Evolutionary conservation across 1,284 basidiomycete species (phyloP), one percentile per base, ranked within the genome.

Genomic region (Limonomyces culmigenus): DNA sequence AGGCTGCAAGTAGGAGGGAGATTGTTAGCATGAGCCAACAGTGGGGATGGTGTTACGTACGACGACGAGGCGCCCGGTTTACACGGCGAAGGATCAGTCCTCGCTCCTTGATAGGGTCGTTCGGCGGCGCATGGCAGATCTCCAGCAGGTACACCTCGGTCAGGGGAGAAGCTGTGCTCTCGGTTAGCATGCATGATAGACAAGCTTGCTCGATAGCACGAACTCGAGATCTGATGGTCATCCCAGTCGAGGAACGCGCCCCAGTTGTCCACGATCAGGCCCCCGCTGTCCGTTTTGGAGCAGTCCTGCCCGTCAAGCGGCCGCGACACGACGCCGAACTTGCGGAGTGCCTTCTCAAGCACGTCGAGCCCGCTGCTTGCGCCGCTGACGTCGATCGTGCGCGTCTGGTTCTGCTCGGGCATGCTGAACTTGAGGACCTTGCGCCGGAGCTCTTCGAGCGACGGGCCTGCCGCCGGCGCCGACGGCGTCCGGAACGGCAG

Each of bases 241-340:
- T 67, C 67, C 50, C 60, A 58, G 38, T 79, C 71, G 31, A 79
- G 57, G 54, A 72, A 89, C 0, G 88, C 77, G 13, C 76, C 83
- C 85, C 88, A 95, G 0, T 87, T 87, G 43, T 92, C 85, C 2
- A 91, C 74, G 38, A 69, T 70, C 12, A 92, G 59, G 1, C 72
- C 74, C 2, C 74, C 74, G 19, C 73, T 72, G 14, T 70, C 70
- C 0, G 64, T 69, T 38, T 69, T 67, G 14, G 66, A 60, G 29
- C 63, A 58, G 30, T 66, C 65, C 3, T 63, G 62, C 4, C 67
- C 65, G 29, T 65, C 58, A 19, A 34, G 40, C 52, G 60, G 46
- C 64, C 66, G 3, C 17, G 74, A 61, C 53, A 88, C 91, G n/a
- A n/a, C n/a, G 35, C 74, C 74, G 47, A 91, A 84, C 54, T 96